Conservation (phyloP, 768 basidiomycete species). For the Amanita brunnescens region DNA sequence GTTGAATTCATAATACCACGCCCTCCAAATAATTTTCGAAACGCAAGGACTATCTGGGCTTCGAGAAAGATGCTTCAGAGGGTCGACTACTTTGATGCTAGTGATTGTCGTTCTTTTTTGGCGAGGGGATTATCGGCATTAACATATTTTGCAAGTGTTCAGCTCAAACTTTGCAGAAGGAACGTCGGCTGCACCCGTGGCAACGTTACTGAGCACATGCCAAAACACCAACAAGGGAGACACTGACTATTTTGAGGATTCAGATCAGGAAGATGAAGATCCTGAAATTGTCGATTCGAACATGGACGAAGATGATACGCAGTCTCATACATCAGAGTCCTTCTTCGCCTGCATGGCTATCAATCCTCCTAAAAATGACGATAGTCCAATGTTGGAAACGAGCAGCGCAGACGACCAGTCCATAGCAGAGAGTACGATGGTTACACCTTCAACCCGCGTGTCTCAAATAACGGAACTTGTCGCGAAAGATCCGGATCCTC, state of each 20-base stretch:
- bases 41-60: slow-evolving; percentile 52
- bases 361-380: neutral
- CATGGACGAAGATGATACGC: slow-evolving; percentile 3
- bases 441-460: neutral
- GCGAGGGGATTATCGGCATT: neutral
- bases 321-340: neutral
- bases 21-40: slow-evolving; percentile 25
- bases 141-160: slow-evolving; percentile 40
- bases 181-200: slow-evolving; percentile 18
- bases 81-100: slow-evolving; percentile 72
- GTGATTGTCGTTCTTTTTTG: slow-evolving; percentile 25
- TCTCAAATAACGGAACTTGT: neutral
- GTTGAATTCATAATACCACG: slow-evolving; percentile 69
- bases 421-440: neutral
- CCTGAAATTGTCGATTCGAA: slow-evolving; percentile 5
- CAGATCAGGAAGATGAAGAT: slow-evolving; percentile 33
- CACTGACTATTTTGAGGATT: slow-evolving; percentile 44
- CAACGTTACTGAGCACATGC: slow-evolving; percentile 14
- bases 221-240: slow-evolving; percentile 16
- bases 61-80: slow-evolving; percentile 57
- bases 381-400: neutral
- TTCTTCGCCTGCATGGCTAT: neutral
- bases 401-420: neutral
- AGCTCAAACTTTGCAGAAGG: slow-evolving; percentile 62
- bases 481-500: neutral